These are phyloP conservation scores for Hemileccinum impolitum DNA, from an alignment of 768 basidiomycete species.

Conservation along the genomic window DNA sequence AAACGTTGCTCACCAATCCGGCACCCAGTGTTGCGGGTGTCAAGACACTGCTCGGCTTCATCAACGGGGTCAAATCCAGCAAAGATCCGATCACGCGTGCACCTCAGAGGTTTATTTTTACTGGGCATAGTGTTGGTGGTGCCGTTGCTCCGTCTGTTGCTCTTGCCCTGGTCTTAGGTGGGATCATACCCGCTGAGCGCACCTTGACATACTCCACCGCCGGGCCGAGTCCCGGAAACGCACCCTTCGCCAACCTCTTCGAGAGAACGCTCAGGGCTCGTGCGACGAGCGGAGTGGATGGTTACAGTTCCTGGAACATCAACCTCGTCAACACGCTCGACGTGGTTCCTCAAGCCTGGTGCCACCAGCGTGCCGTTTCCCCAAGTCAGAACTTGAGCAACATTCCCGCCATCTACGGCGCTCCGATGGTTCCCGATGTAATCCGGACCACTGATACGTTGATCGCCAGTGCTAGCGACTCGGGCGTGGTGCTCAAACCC, in stretches of 20 bases:
- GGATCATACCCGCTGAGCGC: not conserved
- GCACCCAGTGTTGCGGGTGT: not conserved
- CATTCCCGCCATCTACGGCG: constrained; percentile 2
- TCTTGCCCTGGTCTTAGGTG: constrained; percentile 2
- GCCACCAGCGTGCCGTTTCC: not conserved
- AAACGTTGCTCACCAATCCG: constrained; percentile 1
- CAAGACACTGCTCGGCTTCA: constrained; percentile 1
- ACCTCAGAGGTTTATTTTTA: constrained; percentile 6
- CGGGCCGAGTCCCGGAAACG: constrained; percentile 7
- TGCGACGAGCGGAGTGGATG: not conserved
- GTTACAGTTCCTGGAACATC: constrained; percentile 8
- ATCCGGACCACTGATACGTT: not conserved
- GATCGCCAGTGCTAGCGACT: not conserved
- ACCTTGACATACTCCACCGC: constrained; percentile 4
- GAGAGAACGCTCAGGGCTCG: not conserved
- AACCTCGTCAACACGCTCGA: constrained; percentile 11
- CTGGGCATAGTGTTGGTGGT: constrained; percentile 6
- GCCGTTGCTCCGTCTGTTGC: constrained; percentile 4
- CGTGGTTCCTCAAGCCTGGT: constrained; percentile 13
- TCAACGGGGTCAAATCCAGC: not conserved
- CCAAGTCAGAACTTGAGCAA: constrained; percentile 10
- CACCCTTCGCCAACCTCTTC: constrained; percentile 1
- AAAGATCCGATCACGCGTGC: not conserved
- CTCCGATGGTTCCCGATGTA: not conserved
- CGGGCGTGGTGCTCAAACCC: not conserved